Evolutionary conservation across 805 yeast species (phyloP).

Genomic region (Wickerhamiella alocasiicola): DNA sequence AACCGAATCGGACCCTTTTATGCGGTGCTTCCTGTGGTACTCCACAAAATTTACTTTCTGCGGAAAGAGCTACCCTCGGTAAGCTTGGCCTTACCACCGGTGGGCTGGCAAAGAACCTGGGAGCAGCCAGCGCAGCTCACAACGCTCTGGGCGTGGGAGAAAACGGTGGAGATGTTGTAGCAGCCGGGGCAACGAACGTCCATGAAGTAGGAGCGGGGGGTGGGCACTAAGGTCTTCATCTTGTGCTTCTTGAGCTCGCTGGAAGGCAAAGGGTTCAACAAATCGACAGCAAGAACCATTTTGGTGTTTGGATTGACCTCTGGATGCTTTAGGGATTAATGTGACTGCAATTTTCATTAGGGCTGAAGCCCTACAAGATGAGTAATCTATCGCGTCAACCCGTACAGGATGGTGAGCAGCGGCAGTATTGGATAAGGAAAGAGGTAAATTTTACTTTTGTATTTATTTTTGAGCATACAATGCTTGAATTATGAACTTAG

Average conservation of each 20-base stretch:
- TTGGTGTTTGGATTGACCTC: conserved; percentile 10
- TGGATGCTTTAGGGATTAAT: not conserved
- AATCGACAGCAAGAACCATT: conserved; percentile 96
- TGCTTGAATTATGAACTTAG: too few species aligned
- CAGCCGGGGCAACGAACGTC: conserved; percentile 99
- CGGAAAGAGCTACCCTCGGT: conserved; percentile 99
- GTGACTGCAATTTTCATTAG: conserved; percentile 3
- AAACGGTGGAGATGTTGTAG: conserved; percentile 96
- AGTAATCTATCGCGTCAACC: too few species aligned
- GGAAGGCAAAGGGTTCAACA: conserved; percentile 95
- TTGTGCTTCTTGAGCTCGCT: conserved; percentile 95
- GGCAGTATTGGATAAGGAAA: too few species aligned
- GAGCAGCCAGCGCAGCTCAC: conserved; percentile 99
- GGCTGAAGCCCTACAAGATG: conserved; percentile 3
- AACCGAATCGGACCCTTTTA: not conserved
- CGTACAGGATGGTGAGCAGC: too few species aligned
- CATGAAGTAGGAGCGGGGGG: conserved; percentile 99
- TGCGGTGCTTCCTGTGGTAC: not conserved
- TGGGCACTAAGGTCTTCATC: conserved; percentile 91
- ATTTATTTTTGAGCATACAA: too few species aligned
- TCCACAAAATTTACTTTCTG: conserved; percentile 67
- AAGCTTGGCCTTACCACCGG: conserved; percentile 99
- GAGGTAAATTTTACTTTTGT: too few species aligned
- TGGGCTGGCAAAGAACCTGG: conserved; percentile 95
- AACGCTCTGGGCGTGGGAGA: conserved; percentile 99